Percentiles rank a stretch among this genome's conserved stretches.
phyloP scores from a whole-genome alignment of 768 basidiomycete genomes.

The Lactifluus volemus region DNA sequence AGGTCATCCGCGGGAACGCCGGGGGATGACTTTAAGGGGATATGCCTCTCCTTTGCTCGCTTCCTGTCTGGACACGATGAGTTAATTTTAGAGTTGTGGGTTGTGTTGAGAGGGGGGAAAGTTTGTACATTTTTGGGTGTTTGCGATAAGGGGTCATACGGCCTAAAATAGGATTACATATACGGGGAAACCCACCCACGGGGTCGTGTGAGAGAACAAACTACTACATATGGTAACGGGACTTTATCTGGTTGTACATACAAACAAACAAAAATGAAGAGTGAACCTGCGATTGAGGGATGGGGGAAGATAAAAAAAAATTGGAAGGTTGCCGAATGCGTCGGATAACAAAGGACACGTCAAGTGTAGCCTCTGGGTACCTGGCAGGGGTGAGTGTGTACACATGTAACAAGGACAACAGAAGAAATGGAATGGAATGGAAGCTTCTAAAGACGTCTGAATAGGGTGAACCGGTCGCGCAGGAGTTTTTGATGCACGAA shows the following conservation, averaged over 20 bases:
- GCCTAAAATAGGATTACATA: not conserved
- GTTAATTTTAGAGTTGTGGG: no score
- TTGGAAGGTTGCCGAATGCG: not conserved
- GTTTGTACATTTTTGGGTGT: no score
- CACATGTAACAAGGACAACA: not conserved
- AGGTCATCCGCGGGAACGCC: no score
- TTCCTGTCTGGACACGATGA: no score
- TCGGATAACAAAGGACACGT: not conserved
- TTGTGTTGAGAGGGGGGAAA: no score
- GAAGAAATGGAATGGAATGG: not conserved
- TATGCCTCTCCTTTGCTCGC: no score
- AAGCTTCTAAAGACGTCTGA: not conserved
- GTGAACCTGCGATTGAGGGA: no score
- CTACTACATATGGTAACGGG: not conserved
- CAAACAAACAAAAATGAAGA: no score
- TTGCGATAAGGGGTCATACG: not conserved
- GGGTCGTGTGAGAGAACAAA: not conserved
- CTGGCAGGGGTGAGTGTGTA: not conserved
- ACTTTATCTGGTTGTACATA: not conserved
- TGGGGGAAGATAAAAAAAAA: no score
- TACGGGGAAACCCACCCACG: not conserved
- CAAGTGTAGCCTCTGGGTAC: constrained; percentile 5
- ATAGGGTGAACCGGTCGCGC: not conserved
- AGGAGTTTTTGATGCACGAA: not conserved
- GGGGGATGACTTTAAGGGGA: no score